Conservation (phyloP, 495 filamentous ascomycete species). For the Evernia prunastri region DNA sequence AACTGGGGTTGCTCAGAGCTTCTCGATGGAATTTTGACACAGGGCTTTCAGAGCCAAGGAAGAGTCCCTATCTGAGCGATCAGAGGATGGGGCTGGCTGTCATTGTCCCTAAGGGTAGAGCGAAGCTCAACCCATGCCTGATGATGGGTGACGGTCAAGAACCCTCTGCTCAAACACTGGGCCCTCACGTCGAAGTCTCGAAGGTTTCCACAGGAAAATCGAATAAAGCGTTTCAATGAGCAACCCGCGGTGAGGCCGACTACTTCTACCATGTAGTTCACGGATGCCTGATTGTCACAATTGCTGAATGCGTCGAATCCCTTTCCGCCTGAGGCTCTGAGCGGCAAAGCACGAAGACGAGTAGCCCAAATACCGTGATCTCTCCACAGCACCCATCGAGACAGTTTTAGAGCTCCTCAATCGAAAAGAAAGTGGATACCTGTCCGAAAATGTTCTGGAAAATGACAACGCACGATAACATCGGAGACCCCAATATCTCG, state of each 20-base stretch:
- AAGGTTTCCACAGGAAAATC: not conserved
- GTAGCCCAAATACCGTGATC: no score
- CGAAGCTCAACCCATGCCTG: not conserved
- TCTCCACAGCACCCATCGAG: not conserved
- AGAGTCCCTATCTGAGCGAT: not conserved
- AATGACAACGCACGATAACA: not conserved
- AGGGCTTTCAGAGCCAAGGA: not conserved
- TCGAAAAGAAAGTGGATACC: not conserved
- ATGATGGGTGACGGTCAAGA: not conserved
- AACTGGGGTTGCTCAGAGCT: not conserved
- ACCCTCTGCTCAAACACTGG: not conserved
- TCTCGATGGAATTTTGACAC: not conserved
- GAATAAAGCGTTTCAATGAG: not conserved
- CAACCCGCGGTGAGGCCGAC: no score
- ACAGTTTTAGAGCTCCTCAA: not conserved
- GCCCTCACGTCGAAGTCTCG: not conserved
- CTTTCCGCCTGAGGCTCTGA: no score
- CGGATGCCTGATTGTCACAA: no score
- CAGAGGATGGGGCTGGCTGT: not conserved
- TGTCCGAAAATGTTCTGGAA: not conserved
- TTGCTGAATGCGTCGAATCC: no score
- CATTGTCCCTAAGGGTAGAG: not conserved
- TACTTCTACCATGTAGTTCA: no score
- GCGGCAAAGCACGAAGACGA: no score
- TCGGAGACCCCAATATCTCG: not conserved